Conservation (phyloP, 2,329 filamentous ascomycete genomes). For the Apiospora rasikravindrae region DNA sequence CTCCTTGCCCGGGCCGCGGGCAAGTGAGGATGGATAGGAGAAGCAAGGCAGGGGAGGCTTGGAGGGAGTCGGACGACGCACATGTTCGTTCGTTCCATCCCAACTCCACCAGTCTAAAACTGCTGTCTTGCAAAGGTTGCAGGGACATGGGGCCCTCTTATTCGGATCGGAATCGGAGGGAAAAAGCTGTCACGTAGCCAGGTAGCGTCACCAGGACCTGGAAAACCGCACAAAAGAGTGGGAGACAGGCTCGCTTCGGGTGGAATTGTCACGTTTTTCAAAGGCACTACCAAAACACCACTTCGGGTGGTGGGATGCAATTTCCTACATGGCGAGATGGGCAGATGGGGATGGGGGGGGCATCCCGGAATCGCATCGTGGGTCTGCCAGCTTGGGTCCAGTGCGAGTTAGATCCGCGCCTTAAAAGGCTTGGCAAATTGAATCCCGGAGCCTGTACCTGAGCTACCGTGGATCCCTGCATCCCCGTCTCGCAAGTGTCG, state of each 20-base stretch:
- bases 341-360: background rate
- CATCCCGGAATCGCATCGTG: slow-evolving; percentile 6
- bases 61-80: background rate
- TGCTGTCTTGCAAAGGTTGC: slow-evolving; percentile 1
- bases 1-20: background rate
- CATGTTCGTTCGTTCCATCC: background rate
- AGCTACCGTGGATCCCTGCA: background rate
- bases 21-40: background rate
- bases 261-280: background rate
- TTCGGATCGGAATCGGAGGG: background rate
- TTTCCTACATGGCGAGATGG: background rate
- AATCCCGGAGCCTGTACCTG: background rate
- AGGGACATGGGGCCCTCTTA: background rate
- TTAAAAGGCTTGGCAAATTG: slow-evolving; percentile 11
- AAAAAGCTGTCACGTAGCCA: background rate
- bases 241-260: background rate
- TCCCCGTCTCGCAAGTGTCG: background rate
- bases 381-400: background rate
- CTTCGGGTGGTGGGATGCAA: background rate
- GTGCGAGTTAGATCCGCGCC: background rate
- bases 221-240: background rate
- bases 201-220: background rate
- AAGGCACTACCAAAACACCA: background rate
- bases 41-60: slow-evolving; percentile 5
- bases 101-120: slow-evolving; percentile 3